Evolutionary conservation across 2,329 filamentous ascomycete species (phyloP).

Genomic region (Cordyceps militaris): DNA sequence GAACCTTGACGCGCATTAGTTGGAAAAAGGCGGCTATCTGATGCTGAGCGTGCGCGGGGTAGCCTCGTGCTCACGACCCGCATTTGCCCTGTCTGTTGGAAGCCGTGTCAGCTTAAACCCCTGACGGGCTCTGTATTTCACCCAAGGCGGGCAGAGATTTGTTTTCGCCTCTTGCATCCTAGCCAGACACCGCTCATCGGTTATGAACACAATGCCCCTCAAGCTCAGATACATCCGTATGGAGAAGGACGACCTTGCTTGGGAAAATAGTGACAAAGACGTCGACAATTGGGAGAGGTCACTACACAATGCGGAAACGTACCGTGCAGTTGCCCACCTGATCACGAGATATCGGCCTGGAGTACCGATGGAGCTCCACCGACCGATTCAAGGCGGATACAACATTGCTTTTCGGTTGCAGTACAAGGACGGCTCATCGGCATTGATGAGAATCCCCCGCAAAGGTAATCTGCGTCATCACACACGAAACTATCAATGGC

Average conservation of each 20-base stretch:
- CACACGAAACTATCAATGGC: background rate
- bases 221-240: slow-evolving; percentile 19
- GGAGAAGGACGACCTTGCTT: background rate
- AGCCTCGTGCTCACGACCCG: background rate
- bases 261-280: background rate
- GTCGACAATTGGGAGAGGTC: background rate
- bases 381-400: background rate
- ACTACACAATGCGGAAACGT: slow-evolving; percentile 4
- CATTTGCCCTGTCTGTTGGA: background rate
- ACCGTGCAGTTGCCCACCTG: background rate
- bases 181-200: background rate
- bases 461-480: slow-evolving; percentile 16
- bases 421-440: background rate
- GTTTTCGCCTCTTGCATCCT: background rate
- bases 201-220: slow-evolving; percentile 17
- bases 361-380: background rate
- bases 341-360: background rate
- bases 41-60: background rate
- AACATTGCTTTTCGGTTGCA: background rate
- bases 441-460: slow-evolving; percentile 11
- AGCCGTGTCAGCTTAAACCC: background rate
- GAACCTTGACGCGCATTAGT: background rate
- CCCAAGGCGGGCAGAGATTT: background rate
- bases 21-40: background rate
- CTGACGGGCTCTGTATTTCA: background rate